Evolutionary conservation across 73 alveolate genomes (phyloP), one percentile per base, ranked within the genome.

Genomic region (Paramecium biaurelia): DNA sequence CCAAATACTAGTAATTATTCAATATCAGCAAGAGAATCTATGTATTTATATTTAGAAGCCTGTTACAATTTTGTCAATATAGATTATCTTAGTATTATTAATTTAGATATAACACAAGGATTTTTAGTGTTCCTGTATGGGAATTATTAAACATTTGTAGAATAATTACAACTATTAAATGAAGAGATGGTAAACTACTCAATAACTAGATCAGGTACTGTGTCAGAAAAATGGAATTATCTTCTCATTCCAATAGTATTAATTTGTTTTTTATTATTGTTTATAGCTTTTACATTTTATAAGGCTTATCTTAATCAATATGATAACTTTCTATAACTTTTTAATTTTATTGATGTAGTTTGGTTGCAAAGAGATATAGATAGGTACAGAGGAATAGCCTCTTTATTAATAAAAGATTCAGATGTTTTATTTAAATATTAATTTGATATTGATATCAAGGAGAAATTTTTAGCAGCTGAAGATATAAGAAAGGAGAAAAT

Each of bases 321-420:
- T 26, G 28, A 79, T 30, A 79, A 45, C 8, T 24, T 79, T 24
- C 30, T 79, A 3, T 42, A 38, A 24, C 74, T 79, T 7, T 79
- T 79, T 10, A 20, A 24, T 8, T 30, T 42, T 21, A 79, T 79
- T 0, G 90, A 79, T 79, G 32, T 24, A 1, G 90, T 79, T 12
- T 79, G 90, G 90, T 15, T 79, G 24, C 32, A 79, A 43, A 79
- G 90, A 79, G 90, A 79, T 20, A 79, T 79, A 20, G 90, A 79
- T 79, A 79, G 90, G 43, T 79, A 79, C 23, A 41, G 72, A 47
- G 90, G 90, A 45, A 79, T 79, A 79, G 47, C 72, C 24, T 42
- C 70, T 0, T 23, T 79, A 11, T 41, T 79, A 41, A 43, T 30
- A 9, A 79, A 79, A 45, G 90, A 79, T 45, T 79, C 70, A 10